phyloP scores from a whole-genome alignment of 345 rosid genomes.

The Rhodomyrtus tomentosa region DNA sequence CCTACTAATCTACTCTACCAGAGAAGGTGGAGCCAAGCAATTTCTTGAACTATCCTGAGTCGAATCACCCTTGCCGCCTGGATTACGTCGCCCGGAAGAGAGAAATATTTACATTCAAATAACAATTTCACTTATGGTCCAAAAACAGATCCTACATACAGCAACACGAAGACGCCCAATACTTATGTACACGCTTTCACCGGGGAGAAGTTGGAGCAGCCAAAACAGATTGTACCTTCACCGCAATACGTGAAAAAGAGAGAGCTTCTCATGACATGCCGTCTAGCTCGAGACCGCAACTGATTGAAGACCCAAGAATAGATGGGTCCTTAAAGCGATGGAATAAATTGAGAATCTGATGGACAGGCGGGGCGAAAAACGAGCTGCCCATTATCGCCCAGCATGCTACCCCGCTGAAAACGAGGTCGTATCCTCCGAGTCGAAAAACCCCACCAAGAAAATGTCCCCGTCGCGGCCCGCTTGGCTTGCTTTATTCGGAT shows the following conservation, averaged over 20 bases:
- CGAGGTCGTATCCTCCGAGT: neutral
- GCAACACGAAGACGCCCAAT: neutral
- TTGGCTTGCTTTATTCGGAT: neutral
- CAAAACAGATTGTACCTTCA: neutral
- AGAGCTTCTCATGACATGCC: no score
- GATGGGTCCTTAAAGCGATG: no score
- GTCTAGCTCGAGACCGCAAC: no score
- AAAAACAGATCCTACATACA: neutral
- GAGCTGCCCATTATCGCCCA: no score
- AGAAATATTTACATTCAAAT: neutral
- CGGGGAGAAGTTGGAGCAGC: neutral
- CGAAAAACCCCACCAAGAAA: neutral
- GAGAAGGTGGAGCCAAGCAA: neutral
- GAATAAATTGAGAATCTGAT: no score
- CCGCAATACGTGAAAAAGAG: neutral
- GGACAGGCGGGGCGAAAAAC: no score
- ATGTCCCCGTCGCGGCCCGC: neutral
- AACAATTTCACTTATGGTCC: neutral
- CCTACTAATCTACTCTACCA: neutral
- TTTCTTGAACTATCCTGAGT: neutral
- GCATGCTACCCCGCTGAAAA: no score
- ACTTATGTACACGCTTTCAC: neutral
- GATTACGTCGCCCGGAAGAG: neutral
- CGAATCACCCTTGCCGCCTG: no score
- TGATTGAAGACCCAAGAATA: no score